A percentile compares a stretch with the other conserved stretches of the same genome.
Evolutionary conservation across 345 rosid genomes (phyloP).

Genomic region (Eucalyptus globulus): DNA sequence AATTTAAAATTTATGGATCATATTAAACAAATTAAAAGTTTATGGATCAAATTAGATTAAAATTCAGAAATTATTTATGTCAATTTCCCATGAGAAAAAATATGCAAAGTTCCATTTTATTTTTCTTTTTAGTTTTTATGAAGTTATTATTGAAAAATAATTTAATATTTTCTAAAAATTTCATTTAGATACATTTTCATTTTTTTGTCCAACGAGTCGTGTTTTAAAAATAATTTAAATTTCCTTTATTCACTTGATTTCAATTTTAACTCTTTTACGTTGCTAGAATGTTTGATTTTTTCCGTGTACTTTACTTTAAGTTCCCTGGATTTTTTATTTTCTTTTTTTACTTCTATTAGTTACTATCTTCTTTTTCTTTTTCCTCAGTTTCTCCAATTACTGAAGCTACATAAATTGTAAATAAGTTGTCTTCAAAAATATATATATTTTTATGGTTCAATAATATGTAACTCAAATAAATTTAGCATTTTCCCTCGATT

Average conservation of each 20-base stretch:
- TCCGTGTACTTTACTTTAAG: neutral
- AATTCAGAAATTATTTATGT: neutral
- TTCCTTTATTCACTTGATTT: too few relatives aligned
- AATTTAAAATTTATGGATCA: too few relatives aligned
- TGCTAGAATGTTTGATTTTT: neutral
- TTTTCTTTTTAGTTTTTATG: neutral
- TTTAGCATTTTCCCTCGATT: neutral
- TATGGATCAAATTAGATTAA: rapidly evolving
- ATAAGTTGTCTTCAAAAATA: neutral
- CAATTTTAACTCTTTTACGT: neutral
- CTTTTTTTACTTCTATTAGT: too few relatives aligned
- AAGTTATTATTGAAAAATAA: neutral
- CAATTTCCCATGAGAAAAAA: neutral
- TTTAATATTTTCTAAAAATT: neutral
- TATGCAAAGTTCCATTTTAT: neutral
- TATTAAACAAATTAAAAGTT: neutral
- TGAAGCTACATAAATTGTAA: neutral
- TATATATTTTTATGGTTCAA: neutral
- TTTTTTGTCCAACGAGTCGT: neutral
- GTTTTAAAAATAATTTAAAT: neutral
- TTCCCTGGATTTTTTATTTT: neutral
- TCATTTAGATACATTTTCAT: neutral
- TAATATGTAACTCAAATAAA: neutral
- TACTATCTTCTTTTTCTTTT: neutral
- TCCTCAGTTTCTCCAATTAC: neutral